These are phyloP conservation scores for Mortierella sp. DNA, from an alignment of 371 early-diverging fungal genomes.

Conservation along the genomic window DNA sequence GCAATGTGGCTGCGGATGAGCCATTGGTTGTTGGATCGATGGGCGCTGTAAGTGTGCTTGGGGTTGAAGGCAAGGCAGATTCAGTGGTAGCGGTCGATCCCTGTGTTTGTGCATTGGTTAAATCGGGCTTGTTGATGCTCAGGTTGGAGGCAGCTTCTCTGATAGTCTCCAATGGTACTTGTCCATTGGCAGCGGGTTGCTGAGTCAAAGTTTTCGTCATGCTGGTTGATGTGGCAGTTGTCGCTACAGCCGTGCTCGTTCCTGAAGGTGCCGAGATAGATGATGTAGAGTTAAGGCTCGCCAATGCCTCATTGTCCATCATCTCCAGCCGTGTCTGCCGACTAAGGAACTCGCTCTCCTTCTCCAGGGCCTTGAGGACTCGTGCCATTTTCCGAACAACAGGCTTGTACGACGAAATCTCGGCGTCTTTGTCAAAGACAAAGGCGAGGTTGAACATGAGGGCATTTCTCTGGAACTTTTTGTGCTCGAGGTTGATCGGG, in stretches of 20 bases:
- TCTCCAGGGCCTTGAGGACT: conserved; percentile 81
- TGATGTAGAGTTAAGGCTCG: conserved; percentile 2
- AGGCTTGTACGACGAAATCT: conserved; percentile 83
- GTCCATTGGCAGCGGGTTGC: conserved; percentile 2
- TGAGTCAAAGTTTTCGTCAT: background rate
- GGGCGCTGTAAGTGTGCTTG: conserved; percentile 1
- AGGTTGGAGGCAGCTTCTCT: conserved; percentile 8
- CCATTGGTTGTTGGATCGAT: background rate
- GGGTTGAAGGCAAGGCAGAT: background rate
- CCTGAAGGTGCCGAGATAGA: background rate
- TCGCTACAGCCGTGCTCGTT: background rate
- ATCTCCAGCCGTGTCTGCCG: conserved; percentile 46
- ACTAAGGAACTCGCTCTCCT: conserved; percentile 82
- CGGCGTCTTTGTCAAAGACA: conserved; percentile 87
- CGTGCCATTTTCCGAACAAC: conserved; percentile 86
- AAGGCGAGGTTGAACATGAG: conserved; percentile 91
- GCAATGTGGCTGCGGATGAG: background rate
- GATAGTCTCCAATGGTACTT: conserved; percentile 10
- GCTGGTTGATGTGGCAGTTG: background rate
- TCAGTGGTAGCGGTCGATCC: background rate
- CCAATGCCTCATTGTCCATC: conserved; percentile 22
- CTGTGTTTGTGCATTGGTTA: background rate
- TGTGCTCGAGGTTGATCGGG: conserved; percentile 82
- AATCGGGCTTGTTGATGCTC: background rate
- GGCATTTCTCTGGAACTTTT: conserved; percentile 85